Base-by-base conservation (phyloP, 108 stramenopile species). In the Cyclotella kingstonii region DNA sequence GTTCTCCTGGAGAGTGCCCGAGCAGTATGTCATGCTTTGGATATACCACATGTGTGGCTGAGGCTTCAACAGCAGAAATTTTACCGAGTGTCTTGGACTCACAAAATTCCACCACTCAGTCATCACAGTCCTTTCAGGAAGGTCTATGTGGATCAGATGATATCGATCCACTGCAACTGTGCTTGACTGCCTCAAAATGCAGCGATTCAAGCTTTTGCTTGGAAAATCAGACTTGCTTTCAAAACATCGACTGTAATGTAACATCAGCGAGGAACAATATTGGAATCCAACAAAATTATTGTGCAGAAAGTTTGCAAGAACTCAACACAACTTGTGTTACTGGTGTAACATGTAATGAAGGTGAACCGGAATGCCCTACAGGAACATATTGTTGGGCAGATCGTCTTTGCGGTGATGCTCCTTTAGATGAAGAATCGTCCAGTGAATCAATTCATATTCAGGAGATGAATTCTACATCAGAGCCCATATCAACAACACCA, bases 221-320 rank as follows among this genome's bases (percentile, higher is more conserved):
- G 18, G 53, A 54, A 35, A 34, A 34, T 2, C 30, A 54, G 31
- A 54, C 28, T 1, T 54, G 53, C 31, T 54, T 54, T 5, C 33
- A 54, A 28, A 54, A 54, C 8, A 34, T 54, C 8, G 31, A 54
- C 27, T 54, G 53, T 19, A 34, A 35, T 54, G 31, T 54, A 12
- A 31, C 31, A 27, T 49, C 49, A 17, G 21, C 61, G 22, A 30
- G 30, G 38, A 41, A 23, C 30, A 60, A 60, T 27, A 10, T 34
- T 31, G 59, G 59, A 12, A 49, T 48, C 36, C 52, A 44, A 34
- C 68, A 68, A 30, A 60, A 60, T 15, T 68, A 51, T 23, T 68
- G 68, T 33, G 68, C 68, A 30, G 36, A 50, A 6, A 53, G 48
- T 46, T 49, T 42, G 19, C 51, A 51, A 43, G 68, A 68, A 15